These are phyloP conservation scores for Fomitopsis palustris DNA, from an alignment of 1,284 basidiomycete species.

Conservation along the genomic window DNA sequence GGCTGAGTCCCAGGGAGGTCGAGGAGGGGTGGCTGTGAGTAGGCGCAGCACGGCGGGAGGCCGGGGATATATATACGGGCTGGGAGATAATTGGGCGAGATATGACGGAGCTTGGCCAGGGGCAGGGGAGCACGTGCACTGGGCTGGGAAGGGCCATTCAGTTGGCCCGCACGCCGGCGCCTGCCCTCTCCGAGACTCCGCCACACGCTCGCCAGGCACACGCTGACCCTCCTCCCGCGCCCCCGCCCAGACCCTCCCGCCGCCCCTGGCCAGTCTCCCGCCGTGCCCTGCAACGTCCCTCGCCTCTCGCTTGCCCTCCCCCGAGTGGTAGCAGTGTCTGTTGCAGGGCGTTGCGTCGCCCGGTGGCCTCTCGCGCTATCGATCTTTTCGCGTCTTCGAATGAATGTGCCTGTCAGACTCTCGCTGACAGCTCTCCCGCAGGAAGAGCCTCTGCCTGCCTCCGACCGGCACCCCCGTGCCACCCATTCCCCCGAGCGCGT, in stretches of 20 bases:
- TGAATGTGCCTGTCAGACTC: slow-evolving; percentile 1
- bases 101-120: slow-evolving; percentile 3
- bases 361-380: background rate
- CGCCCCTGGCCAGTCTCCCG: background rate
- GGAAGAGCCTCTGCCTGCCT: background rate
- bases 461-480: background rate
- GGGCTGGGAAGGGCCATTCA: background rate
- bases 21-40: background rate
- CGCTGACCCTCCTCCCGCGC: background rate
- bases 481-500: background rate
- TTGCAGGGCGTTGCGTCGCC: too few species aligned
- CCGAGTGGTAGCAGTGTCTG: background rate
- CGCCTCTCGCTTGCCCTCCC: background rate
- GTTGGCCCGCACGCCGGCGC: background rate
- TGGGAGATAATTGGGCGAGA: background rate
- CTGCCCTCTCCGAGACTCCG: too few species aligned
- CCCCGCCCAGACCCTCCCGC: background rate
- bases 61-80: background rate
- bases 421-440: background rate
- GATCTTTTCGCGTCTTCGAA: background rate
- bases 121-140: background rate
- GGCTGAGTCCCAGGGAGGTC: background rate
- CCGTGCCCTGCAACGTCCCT: background rate
- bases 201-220: background rate
- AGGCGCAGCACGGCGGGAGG: background rate